phyloP scores from a whole-genome alignment of 2,329 filamentous ascomycete genomes.

The Botrytis cinerea region DNA sequence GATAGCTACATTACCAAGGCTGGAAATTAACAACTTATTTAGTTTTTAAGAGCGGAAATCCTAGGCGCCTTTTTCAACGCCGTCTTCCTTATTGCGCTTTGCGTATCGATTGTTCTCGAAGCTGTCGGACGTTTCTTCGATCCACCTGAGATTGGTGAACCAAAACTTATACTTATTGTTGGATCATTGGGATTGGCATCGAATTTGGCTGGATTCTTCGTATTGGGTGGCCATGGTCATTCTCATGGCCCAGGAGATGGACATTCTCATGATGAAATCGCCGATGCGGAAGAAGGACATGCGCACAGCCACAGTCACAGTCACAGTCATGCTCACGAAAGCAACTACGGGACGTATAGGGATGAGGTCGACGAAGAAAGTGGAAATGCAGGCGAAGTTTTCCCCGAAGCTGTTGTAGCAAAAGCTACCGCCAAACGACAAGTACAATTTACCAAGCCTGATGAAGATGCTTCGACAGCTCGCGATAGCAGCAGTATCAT shows the following conservation, averaged over 20 bases:
- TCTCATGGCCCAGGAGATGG: slow-evolving; percentile 65
- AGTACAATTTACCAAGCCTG: slow-evolving; percentile 37
- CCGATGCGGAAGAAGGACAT: slow-evolving; percentile 42
- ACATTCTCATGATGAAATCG: slow-evolving; percentile 45
- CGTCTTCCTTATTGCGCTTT: slow-evolving; percentile 94
- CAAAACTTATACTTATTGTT: slow-evolving; percentile 84
- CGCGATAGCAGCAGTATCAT: slow-evolving; percentile 28
- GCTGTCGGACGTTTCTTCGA: slow-evolving; percentile 90
- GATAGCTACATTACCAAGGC: slow-evolving; percentile 33
- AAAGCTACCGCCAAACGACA: slow-evolving; percentile 42
- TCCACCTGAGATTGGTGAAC: slow-evolving; percentile 82
- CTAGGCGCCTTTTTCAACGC: slow-evolving; percentile 95
- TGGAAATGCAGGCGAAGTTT: slow-evolving; percentile 61
- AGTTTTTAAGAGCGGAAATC: slow-evolving; percentile 98
- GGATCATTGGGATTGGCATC: slow-evolving; percentile 83
- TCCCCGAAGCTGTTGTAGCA: slow-evolving; percentile 62
- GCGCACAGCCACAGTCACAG: slow-evolving; percentile 47
- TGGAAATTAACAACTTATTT: slow-evolving; percentile 11
- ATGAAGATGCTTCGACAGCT: slow-evolving; percentile 37
- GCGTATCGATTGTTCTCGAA: slow-evolving; percentile 94
- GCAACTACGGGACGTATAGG: slow-evolving; percentile 1
- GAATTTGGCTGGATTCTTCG: slow-evolving; percentile 83
- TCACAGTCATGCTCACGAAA: slow-evolving; percentile 49
- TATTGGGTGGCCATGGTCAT: slow-evolving; percentile 93
- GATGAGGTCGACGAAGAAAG: slow-evolving; percentile 53